phyloP scores from a whole-genome alignment of 495 filamentous ascomycete genomes.

The Hypoxylon subgilvum region DNA sequence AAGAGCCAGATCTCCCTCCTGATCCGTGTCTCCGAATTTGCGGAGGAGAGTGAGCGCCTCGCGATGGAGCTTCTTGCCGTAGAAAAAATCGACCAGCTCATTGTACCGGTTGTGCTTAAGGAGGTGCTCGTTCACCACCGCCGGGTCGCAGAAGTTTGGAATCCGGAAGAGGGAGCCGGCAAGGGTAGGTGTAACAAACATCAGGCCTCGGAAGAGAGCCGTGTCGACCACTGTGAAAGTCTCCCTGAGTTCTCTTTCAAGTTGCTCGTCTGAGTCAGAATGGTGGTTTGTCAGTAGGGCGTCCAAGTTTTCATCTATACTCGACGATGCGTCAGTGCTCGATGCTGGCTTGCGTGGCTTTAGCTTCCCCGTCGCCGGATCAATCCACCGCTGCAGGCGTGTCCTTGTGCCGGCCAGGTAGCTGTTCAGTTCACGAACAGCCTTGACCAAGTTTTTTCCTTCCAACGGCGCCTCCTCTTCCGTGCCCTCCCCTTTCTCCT shows the following conservation, averaged over 20 bases:
- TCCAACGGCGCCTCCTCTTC: slow-evolving; percentile 60
- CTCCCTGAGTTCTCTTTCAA: slow-evolving; percentile 70
- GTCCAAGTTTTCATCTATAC: slow-evolving; percentile 60
- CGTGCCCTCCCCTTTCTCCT: slow-evolving; percentile 26
- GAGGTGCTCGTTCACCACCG: slow-evolving; percentile 90
- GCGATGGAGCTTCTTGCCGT: slow-evolving; percentile 90
- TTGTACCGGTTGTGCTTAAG: slow-evolving; percentile 88
- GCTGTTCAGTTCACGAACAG: slow-evolving; percentile 78
- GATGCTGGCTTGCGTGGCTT: slow-evolving; percentile 63
- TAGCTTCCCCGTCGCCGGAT: slow-evolving; percentile 73
- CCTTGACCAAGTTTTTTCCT: slow-evolving; percentile 79
- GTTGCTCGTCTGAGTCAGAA: slow-evolving; percentile 64
- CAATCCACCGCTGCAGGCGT: slow-evolving; percentile 79
- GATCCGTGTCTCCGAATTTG: slow-evolving; percentile 79
- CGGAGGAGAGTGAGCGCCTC: slow-evolving; percentile 82
- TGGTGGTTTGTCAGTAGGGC: slow-evolving; percentile 53
- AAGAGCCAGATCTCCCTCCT: slow-evolving; percentile 48
- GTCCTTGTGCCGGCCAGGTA: slow-evolving; percentile 85
- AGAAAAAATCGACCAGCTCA: slow-evolving; percentile 94
- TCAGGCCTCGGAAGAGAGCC: slow-evolving; percentile 89
- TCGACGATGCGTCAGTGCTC: slow-evolving; percentile 44
- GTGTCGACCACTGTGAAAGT: slow-evolving; percentile 89
- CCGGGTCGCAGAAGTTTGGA: slow-evolving; percentile 95
- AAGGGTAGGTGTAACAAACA: slow-evolving; percentile 83
- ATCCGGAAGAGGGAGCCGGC: slow-evolving; percentile 92